Conservation (phyloP, 805 yeast genomes). For the Zygosaccharomyces bisporus region DNA sequence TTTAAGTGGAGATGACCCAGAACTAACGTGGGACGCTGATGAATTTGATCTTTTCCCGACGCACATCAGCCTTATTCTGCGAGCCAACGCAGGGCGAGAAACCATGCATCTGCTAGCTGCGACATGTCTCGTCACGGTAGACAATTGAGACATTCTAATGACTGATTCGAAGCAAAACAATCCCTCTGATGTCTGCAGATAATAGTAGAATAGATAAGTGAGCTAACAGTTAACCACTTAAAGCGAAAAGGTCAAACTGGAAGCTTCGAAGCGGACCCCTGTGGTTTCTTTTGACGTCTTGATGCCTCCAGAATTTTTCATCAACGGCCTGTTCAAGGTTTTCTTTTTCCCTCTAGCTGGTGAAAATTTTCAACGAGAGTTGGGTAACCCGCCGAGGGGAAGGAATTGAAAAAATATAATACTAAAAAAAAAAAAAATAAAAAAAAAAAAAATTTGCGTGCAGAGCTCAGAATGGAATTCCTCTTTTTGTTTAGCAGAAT, state of each 20-base stretch:
- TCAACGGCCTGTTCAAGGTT: neutral
- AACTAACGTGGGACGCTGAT: neutral
- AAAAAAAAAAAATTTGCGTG: too few species aligned
- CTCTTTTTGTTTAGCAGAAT: too few species aligned
- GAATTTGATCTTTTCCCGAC: constrained; percentile 4
- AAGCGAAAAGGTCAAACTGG: neutral
- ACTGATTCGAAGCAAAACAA: neutral
- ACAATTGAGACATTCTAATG: constrained; percentile 13
- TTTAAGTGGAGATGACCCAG: constrained; percentile 2
- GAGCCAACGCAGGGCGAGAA: constrained; percentile 1
- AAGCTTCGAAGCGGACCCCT: neutral
- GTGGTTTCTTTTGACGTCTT: neutral
- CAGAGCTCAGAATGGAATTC: too few species aligned
- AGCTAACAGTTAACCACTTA: neutral
- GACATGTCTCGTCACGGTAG: constrained; percentile 10
- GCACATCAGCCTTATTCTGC: neutral
- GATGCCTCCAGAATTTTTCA: neutral
- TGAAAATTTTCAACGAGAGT: constrained; percentile 5
- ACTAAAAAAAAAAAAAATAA: too few species aligned
- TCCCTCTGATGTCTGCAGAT: neutral
- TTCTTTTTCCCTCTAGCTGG: neutral
- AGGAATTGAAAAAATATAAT: neutral
- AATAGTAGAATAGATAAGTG: neutral
- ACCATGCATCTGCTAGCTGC: constrained; percentile 4
- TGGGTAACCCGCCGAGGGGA: neutral